Percentiles rank a stretch among this genome's conserved stretches.
phyloP scores from a whole-genome alignment of 768 basidiomycete species.

The Galerina sulciceps region DNA sequence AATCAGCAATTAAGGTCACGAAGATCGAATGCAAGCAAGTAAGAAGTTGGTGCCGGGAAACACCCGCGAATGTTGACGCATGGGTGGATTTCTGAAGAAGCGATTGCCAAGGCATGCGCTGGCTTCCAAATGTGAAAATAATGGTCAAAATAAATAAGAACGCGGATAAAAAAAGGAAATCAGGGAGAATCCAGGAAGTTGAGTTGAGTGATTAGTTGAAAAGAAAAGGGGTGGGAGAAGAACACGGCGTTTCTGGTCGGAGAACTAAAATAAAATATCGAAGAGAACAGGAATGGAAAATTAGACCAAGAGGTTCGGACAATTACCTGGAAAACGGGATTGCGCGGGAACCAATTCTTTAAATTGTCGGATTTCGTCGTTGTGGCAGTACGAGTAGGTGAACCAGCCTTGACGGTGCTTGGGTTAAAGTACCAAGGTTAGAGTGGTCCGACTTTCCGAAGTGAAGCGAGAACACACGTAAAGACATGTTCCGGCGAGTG shows the following conservation, averaged over 20 bases:
- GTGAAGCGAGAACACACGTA: slow-evolving; percentile 63
- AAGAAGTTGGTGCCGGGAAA: slow-evolving; percentile 16
- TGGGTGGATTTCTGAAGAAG: slow-evolving; percentile 14
- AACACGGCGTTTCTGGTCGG: slow-evolving; percentile 22
- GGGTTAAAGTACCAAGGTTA: slow-evolving; percentile 35
- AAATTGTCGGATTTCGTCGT: slow-evolving; percentile 94
- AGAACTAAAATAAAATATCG: slow-evolving; percentile 29
- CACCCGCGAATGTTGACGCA: slow-evolving; percentile 16
- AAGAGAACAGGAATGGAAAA: slow-evolving; percentile 10
- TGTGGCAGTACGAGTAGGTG: slow-evolving; percentile 97
- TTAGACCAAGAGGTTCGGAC: slow-evolving; percentile 17
- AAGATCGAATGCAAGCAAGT: neutral
- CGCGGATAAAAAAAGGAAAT: slow-evolving; percentile 29
- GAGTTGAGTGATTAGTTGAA: slow-evolving; percentile 21
- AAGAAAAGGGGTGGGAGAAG: slow-evolving; percentile 26
- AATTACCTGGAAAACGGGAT: slow-evolving; percentile 66
- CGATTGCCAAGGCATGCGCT: slow-evolving; percentile 14
- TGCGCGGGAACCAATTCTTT: slow-evolving; percentile 75
- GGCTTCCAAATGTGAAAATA: slow-evolving; percentile 25
- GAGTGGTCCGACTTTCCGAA: slow-evolving; percentile 28
- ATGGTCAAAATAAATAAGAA: slow-evolving; percentile 22
- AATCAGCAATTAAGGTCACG: slow-evolving; percentile 21
- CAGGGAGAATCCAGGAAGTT: slow-evolving; percentile 22
- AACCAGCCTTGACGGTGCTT: slow-evolving; percentile 93
- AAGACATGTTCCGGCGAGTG: slow-evolving; percentile 79